Conservation (phyloP, 1,284 basidiomycete genomes). For the Xerocomus nothofagi region DNA sequence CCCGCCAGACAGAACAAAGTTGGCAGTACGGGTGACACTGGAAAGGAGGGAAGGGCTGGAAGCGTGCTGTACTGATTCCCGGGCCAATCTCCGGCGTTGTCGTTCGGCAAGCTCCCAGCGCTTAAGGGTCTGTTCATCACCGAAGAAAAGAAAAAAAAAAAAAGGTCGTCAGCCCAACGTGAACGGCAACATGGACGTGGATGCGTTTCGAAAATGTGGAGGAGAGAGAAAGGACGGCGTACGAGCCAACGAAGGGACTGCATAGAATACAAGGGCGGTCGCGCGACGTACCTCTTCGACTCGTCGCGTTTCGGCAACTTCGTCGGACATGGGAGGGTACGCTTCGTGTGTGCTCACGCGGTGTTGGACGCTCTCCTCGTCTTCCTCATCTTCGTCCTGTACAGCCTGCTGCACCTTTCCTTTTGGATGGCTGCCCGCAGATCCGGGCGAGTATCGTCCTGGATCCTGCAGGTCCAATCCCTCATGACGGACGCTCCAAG, state of each 20-base stretch:
- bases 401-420: slow-evolving; percentile 30
- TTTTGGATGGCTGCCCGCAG: slow-evolving; percentile 17
- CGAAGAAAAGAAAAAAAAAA: not conserved
- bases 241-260: not conserved
- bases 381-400: slow-evolving; percentile 23
- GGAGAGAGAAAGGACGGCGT: not conserved
- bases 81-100: slow-evolving; percentile 62
- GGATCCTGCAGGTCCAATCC: slow-evolving; percentile 13
- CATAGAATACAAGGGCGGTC: not conserved
- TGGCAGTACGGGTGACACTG: slow-evolving; percentile 56
- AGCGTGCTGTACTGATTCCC: slow-evolving; percentile 44
- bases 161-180: slow-evolving; percentile 8
- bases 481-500: slow-evolving; percentile 34
- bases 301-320: slow-evolving; percentile 61
- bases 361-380: slow-evolving; percentile 24
- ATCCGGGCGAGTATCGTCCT: slow-evolving; percentile 17
- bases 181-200: not conserved
- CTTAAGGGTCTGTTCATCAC: slow-evolving; percentile 55
- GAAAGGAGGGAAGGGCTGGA: slow-evolving; percentile 49
- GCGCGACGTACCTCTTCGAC: slow-evolving; percentile 61
- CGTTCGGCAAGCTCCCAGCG: slow-evolving; percentile 74
- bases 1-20: slow-evolving; percentile 42
- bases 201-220: not conserved
- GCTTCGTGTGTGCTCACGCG: slow-evolving; percentile 30
- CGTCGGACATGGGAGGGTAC: slow-evolving; percentile 68